These are phyloP conservation scores for Saksenaea oblongispora DNA, from an alignment of 371 early-diverging fungal genomes.

Conservation along the genomic window DNA sequence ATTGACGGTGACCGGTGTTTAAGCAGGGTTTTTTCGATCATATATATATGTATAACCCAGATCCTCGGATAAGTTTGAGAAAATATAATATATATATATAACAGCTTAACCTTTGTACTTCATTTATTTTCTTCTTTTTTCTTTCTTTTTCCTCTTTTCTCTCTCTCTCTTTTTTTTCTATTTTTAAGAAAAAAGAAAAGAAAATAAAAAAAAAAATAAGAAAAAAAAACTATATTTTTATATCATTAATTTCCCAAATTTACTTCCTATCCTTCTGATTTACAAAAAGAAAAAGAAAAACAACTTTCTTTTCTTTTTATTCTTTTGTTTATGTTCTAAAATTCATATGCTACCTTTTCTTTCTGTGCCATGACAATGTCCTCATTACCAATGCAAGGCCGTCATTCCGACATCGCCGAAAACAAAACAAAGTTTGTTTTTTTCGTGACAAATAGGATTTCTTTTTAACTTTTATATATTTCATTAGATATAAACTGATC, in stretches of 20 bases:
- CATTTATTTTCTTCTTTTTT: neutral
- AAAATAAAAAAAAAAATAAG: neutral
- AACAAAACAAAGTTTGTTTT: conserved; percentile 16
- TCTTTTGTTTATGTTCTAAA: conserved; percentile 9
- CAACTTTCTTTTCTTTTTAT: neutral
- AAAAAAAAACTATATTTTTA: neutral
- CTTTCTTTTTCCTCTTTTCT: conserved; percentile 2
- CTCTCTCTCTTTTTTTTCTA: neutral
- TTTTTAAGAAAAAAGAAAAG: conserved; percentile 3
- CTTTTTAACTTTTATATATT: neutral
- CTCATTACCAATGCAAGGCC: conserved; percentile 9
- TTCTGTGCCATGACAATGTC: conserved; percentile 18
- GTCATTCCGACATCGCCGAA: conserved; percentile 12
- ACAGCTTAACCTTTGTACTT: neutral
- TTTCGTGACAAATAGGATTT: neutral
- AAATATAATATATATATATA: conserved; percentile 10
- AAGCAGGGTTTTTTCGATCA: neutral
- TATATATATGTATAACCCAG: neutral
- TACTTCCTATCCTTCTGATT: conserved; percentile 8
- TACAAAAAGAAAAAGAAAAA: neutral
- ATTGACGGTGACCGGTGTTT: neutral
- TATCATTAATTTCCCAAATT: conserved; percentile 9
- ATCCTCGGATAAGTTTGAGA: neutral
- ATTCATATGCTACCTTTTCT: neutral
- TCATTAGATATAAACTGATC: conserved; percentile 20